A percentile compares a stretch with the other conserved stretches of the same genome.
Evolutionary conservation across 1,284 basidiomycete species (phyloP).

Genomic region (Thecaphora frezii): DNA sequence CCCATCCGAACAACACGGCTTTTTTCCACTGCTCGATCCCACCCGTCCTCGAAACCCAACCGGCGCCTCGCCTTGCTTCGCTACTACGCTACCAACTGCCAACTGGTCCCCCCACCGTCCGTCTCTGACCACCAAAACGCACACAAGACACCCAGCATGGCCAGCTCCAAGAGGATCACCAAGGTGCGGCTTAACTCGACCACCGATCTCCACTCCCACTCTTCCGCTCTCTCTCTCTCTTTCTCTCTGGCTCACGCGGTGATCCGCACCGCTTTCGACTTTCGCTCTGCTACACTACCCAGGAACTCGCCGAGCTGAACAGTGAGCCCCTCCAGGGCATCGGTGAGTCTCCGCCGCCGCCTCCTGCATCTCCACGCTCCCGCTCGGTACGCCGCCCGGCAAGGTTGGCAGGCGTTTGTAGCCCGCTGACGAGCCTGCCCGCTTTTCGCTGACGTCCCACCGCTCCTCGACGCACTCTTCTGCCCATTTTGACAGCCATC

Average conservation of each 20-base stretch:
- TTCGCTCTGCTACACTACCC: background rate
- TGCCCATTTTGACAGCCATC: slow-evolving; percentile 16
- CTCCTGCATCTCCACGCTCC: too few relatives aligned
- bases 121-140: too few relatives aligned
- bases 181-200: slow-evolving; percentile 5
- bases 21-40: too few relatives aligned
- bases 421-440: background rate
- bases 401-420: too few relatives aligned
- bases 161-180: slow-evolving; percentile 34
- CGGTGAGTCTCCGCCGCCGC: slow-evolving; percentile 7
- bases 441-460: background rate
- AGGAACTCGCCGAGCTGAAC: slow-evolving; percentile 47
- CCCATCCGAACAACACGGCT: too few relatives aligned
- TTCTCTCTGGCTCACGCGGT: background rate
- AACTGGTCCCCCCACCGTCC: too few relatives aligned
- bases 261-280: background rate
- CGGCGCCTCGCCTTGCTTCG: too few relatives aligned
- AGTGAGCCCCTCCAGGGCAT: slow-evolving; percentile 43
- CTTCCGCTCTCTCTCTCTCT: background rate
- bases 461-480: background rate
- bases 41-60: too few relatives aligned
- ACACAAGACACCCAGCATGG: too few relatives aligned
- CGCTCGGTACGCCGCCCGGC: too few relatives aligned
- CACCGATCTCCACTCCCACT: background rate
- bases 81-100: too few relatives aligned